Evolutionary conservation across 352 stramenopile genomes (phyloP).

Genomic region (Phytopythium chamaehyphon): DNA sequence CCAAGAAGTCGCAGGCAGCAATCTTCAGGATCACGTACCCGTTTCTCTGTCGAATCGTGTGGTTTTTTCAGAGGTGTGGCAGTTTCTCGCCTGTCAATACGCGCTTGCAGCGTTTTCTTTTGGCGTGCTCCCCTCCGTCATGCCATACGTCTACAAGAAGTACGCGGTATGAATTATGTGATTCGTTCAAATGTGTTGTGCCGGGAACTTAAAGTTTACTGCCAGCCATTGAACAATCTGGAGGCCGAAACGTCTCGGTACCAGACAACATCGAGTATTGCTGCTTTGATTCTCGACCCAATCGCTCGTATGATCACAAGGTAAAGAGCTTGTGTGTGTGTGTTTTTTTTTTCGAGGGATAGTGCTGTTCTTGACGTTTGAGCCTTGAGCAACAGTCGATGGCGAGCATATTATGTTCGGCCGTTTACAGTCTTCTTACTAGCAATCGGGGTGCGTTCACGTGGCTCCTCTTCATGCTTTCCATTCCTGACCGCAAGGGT

Average conservation of each 20-base stretch:
- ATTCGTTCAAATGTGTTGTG: too few relatives aligned
- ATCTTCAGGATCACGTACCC: not conserved
- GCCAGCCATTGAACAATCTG: slow-evolving; percentile 26
- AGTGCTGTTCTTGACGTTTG: not conserved
- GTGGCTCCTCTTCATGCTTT: not conserved
- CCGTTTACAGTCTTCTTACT: slow-evolving; percentile 28
- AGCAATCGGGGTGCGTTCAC: slow-evolving; percentile 33
- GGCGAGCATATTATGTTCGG: slow-evolving; percentile 38
- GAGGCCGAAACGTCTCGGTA: slow-evolving; percentile 38
- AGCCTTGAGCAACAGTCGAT: slow-evolving; percentile 5
- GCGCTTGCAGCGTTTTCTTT: slow-evolving; percentile 59
- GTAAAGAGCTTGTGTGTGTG: slow-evolving; percentile 2
- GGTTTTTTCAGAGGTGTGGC: slow-evolving; percentile 42
- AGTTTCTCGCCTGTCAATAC: slow-evolving; percentile 46
- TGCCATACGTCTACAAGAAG: slow-evolving; percentile 72
- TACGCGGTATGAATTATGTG: slow-evolving; percentile 41
- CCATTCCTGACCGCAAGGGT: not conserved
- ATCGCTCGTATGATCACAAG: slow-evolving; percentile 36
- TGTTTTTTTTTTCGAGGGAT: not conserved
- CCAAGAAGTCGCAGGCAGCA: too few relatives aligned
- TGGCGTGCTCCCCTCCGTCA: slow-evolving; percentile 59
- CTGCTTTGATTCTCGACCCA: slow-evolving; percentile 50
- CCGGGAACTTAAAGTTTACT: too few relatives aligned
- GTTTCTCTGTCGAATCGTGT: slow-evolving; percentile 12
- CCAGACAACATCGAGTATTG: slow-evolving; percentile 52